These are phyloP conservation scores for Flaveria robusta DNA, from an alignment of 129 eudicot species.

Conservation along the genomic window DNA sequence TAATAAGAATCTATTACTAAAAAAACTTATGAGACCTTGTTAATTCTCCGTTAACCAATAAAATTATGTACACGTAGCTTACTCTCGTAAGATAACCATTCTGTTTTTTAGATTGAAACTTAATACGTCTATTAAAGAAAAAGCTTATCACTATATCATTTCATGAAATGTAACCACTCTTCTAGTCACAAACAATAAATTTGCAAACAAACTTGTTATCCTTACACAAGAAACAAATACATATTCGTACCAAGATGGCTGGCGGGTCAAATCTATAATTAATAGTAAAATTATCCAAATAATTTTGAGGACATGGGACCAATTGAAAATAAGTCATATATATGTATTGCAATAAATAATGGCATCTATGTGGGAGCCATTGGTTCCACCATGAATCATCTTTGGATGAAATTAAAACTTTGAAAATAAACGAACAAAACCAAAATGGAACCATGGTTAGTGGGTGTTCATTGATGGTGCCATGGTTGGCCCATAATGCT, in stretches of 20 bases:
- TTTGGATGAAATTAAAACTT: constrained; percentile 12
- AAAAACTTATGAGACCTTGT: too few species aligned
- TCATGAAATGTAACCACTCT: not conserved
- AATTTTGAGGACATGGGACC: constrained; percentile 28
- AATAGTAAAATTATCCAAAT: constrained; percentile 21
- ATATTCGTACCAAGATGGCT: constrained; percentile 2
- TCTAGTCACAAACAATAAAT: not conserved
- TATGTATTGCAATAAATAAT: constrained; percentile 27
- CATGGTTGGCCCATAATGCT: constrained; percentile 41
- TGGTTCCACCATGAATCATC: constrained; percentile 39
- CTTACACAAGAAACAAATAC: constrained; percentile 5
- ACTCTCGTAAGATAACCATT: too few species aligned
- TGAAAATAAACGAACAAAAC: not conserved
- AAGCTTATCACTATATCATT: too few species aligned
- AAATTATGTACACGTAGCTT: too few species aligned
- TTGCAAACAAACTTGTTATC: not conserved
- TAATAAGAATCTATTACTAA: too few species aligned
- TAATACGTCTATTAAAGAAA: too few species aligned
- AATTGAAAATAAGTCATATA: constrained; percentile 21
- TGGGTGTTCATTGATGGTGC: constrained; percentile 36
- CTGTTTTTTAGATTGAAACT: too few species aligned
- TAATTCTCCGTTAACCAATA: too few species aligned
- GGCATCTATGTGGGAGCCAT: constrained; percentile 43
- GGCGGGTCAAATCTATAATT: constrained; percentile 31
- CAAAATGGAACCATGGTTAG: constrained; percentile 20